A percentile compares a stretch with the other conserved stretches of the same genome.
These are phyloP conservation scores for Lachnellula suecica DNA, from an alignment of 2,329 filamentous ascomycete species.

Conservation along the genomic window DNA sequence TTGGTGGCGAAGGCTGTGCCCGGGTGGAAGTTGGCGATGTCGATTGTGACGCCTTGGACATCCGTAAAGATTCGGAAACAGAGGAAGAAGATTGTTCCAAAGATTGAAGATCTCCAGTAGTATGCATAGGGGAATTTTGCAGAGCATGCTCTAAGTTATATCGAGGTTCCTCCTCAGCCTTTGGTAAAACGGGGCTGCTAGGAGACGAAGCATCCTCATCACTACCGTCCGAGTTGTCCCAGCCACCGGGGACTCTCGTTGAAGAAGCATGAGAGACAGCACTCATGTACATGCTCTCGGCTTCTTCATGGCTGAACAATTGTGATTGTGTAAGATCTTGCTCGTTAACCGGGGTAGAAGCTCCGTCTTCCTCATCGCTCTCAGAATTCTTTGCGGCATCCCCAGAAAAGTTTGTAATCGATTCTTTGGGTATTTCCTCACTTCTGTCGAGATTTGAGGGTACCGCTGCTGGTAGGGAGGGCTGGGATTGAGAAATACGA, in stretches of 20 bases:
- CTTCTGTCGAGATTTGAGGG: neutral
- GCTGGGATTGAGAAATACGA: constrained; percentile 31
- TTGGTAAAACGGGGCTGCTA: constrained; percentile 19
- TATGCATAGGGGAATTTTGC: constrained; percentile 6
- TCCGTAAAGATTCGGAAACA: constrained; percentile 4
- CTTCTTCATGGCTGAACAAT: constrained; percentile 76
- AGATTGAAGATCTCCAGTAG: neutral
- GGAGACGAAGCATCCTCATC: constrained; percentile 14
- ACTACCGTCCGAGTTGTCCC: constrained; percentile 21
- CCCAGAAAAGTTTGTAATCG: neutral
- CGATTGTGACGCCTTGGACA: constrained; percentile 11
- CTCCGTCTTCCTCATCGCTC: constrained; percentile 19
- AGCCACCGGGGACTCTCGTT: constrained; percentile 26
- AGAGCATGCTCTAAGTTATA: constrained; percentile 29
- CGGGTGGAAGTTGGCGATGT: neutral
- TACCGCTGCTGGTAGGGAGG: constrained; percentile 13
- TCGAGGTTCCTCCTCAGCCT: constrained; percentile 3
- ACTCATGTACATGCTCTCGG: constrained; percentile 86
- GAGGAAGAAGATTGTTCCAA: constrained; percentile 7
- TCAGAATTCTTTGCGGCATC: neutral
- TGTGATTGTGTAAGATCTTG: constrained; percentile 64
- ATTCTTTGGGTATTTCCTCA: neutral
- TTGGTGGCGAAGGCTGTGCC: constrained; percentile 10
- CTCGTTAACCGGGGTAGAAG: constrained; percentile 19
- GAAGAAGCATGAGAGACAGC: constrained; percentile 52